Evolutionary conservation across 2,329 filamentous ascomycete species (phyloP), one percentile per base, ranked within the genome.

Genomic region (Arthrinium phaeospermum): DNA sequence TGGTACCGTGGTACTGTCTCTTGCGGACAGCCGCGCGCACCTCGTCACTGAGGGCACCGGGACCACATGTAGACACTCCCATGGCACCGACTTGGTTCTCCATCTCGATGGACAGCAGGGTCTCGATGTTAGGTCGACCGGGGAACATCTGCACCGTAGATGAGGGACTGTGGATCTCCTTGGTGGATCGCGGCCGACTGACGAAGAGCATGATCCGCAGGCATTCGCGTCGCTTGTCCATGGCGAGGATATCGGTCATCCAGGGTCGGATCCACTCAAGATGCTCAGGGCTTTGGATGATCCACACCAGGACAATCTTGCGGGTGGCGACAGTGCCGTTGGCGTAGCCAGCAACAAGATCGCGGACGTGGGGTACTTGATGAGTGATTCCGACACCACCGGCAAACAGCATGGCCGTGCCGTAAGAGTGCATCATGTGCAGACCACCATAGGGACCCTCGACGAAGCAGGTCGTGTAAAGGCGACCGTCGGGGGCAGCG

Each of bases 91-190:
- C 85, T 78, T 93, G 92, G 77, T 90, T 88, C 82, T 93, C 91
- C 84, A 94, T 91, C 85, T 95, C 93, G 77, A 91, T 90, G 71
- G 91, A 88, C 73, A 95, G 85, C 22, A 95, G 85, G 0, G 92
- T 92, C 75, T 91, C 88, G 70, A 94, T 91, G 80, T 94, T 94
- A 24, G 92, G 92, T 76, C 92, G 87, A 22, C 93, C 93, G 5
- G 93, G 93, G 86, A 94, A 94, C 93, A 95, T 95, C 80, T 95
- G 93, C 16, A 96, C 93, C 24, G 91, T 94, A 0, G 91, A 88
- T 47, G 90, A 92, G 2, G 93, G 93, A 76, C 91, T 93, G 84
- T 94, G 92, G 71, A 95, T 94, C 82, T 95, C 93, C 85, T 94
- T 94, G 67, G 91, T 94, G 68, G 91, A 93, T 53, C 92, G 87